Percentiles rank a stretch among this genome's conserved stretches.
Conservation (phyloP, 257 asterid genomes). For the Solanum pinnatisectum region DNA sequence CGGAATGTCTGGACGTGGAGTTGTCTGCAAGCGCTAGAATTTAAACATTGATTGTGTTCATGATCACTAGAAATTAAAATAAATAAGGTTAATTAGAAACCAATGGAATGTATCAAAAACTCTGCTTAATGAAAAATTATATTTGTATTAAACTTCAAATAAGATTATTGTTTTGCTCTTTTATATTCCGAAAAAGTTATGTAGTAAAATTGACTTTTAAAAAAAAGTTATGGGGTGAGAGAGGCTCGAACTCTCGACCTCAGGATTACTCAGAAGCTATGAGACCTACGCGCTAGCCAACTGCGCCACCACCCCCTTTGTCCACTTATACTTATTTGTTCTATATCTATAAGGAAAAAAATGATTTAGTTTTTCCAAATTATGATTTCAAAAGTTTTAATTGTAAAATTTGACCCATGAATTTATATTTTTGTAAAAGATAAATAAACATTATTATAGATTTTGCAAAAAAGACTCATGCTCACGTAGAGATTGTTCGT, state of each 20-base stretch:
- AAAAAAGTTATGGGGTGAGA: background rate
- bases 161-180: background rate
- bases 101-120: background rate
- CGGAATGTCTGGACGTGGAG: constrained; percentile 30
- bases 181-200: background rate
- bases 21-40: constrained; percentile 29
- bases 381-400: too few relatives aligned
- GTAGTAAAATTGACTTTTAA: background rate
- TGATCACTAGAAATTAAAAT: background rate
- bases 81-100: background rate
- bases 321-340: rapidly evolving
- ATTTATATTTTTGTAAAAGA: too few relatives aligned
- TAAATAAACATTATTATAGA: too few relatives aligned
- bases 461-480: background rate
- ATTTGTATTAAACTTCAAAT: background rate
- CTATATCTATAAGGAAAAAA: too few relatives aligned
- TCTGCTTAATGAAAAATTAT: background rate
- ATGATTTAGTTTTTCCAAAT: too few relatives aligned
- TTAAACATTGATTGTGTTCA: background rate
- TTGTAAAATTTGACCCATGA: too few relatives aligned
- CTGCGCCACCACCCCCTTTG: constrained; percentile 86
- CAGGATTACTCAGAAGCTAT: constrained; percentile 82
- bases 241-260: constrained; percentile 25
- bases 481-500: too few relatives aligned
- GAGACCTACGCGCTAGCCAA: constrained; percentile 99